These are phyloP conservation scores for Endogone sp. DNA, from an alignment of 192 early-diverging fungal genomes.

Conservation along the genomic window DNA sequence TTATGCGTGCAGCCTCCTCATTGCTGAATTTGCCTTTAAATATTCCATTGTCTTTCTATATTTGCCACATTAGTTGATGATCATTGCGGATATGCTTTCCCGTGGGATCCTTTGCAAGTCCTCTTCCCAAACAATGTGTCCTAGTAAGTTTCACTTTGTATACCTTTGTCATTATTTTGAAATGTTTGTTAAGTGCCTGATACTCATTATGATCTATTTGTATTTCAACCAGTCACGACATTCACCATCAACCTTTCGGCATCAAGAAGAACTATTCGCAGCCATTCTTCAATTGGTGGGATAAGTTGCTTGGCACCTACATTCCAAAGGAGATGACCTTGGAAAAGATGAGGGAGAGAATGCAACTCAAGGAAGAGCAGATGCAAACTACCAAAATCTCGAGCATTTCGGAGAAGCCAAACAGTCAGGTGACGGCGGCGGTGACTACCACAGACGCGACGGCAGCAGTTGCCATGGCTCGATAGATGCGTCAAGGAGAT, in stretches of 20 bases:
- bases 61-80: constrained; percentile 82
- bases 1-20: no score
- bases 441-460: background rate
- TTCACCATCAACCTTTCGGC: constrained; percentile 54
- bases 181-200: background rate
- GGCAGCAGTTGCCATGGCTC: background rate
- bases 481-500: no score
- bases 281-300: constrained; percentile 82
- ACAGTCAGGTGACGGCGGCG: background rate
- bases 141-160: constrained; percentile 60
- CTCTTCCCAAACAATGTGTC: constrained; percentile 70
- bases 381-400: background rate
- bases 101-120: constrained; percentile 66
- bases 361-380: no score
- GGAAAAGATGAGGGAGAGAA: no score
- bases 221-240: constrained; percentile 55
- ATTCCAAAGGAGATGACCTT: constrained; percentile 17
- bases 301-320: constrained; percentile 65
- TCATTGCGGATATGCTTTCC: constrained; percentile 76
- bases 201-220: no score
- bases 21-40: no score
- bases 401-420: background rate
- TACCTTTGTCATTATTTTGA: constrained; percentile 9
- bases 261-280: constrained; percentile 60
- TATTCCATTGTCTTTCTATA: no score